Evolutionary conservation across 1,139 yeast species (phyloP).

Genomic region (Protomyces inundatus): DNA sequence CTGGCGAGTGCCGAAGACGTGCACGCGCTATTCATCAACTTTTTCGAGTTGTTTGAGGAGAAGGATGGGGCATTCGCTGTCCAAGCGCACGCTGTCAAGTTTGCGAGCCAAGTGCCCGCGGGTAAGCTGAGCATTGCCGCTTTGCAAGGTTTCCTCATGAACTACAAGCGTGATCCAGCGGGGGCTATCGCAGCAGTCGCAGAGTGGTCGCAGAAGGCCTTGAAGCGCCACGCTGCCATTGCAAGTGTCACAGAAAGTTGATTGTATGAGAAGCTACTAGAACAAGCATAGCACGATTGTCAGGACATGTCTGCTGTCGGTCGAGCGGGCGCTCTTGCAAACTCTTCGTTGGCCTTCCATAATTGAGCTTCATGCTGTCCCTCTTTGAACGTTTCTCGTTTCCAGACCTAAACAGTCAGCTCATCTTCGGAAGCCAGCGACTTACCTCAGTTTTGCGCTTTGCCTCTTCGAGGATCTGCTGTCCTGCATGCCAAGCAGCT

Average conservation of each 20-base stretch:
- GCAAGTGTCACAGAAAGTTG: no score
- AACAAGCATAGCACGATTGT: no score
- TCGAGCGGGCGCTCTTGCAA: background rate
- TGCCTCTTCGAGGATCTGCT: constrained; percentile 44
- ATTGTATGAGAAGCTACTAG: no score
- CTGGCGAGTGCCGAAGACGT: constrained; percentile 82
- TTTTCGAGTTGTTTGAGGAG: constrained; percentile 47
- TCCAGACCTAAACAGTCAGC: constrained; percentile 40
- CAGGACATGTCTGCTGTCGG: no score
- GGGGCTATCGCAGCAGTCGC: constrained; percentile 60
- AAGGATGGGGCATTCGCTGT: constrained; percentile 44
- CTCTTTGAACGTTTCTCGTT: constrained; percentile 38
- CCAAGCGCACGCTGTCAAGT: constrained; percentile 51
- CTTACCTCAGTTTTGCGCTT: constrained; percentile 43
- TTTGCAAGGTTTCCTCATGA: constrained; percentile 89
- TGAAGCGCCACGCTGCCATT: background rate
- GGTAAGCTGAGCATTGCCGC: constrained; percentile 81
- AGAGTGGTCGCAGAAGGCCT: constrained; percentile 1
- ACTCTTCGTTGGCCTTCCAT: constrained; percentile 24
- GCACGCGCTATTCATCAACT: constrained; percentile 74
- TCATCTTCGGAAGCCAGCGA: background rate
- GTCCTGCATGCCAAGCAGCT: constrained; percentile 48
- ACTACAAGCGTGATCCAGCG: constrained; percentile 77
- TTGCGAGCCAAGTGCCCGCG: constrained; percentile 42
- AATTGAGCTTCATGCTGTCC: background rate